Percentiles rank a stretch among this genome's conserved stretches.
These are phyloP conservation scores for Nannizzia gypsea DNA, from an alignment of 2,329 filamentous ascomycete genomes.

Conservation along the genomic window DNA sequence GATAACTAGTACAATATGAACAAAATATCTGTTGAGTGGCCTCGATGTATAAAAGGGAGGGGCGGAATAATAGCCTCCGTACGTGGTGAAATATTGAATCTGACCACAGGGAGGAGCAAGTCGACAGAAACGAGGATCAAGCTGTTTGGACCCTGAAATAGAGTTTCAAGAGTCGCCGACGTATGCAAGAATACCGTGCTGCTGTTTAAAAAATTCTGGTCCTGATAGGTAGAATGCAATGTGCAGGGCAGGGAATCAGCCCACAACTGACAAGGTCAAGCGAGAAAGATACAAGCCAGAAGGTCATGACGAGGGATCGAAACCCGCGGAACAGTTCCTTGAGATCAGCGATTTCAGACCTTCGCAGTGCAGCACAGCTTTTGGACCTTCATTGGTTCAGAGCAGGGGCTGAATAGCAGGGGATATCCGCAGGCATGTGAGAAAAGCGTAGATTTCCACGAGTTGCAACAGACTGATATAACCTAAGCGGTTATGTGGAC, in stretches of 20 bases:
- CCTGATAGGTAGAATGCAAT: neutral
- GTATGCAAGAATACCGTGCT: neutral
- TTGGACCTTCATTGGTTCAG: neutral
- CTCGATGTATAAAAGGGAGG: too few relatives aligned
- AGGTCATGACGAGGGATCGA: neutral
- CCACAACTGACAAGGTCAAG: neutral
- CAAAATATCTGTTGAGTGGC: neutral
- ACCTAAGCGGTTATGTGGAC: conserved; percentile 3
- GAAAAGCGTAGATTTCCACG: neutral
- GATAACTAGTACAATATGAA: neutral
- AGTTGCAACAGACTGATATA: neutral
- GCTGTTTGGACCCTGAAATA: neutral
- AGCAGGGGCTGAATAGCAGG: neutral
- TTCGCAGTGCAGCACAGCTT: neutral
- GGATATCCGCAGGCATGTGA: neutral
- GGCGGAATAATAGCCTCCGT: too few relatives aligned
- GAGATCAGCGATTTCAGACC: neutral
- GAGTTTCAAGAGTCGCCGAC: neutral
- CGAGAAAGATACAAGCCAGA: neutral
- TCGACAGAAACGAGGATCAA: neutral
- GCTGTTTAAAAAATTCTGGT: neutral
- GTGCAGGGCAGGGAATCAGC: neutral
- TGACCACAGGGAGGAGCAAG: neutral
- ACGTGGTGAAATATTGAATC: neutral
- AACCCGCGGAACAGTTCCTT: neutral